phyloP scores from a whole-genome alignment of 2,329 filamentous ascomycete species.

The Aspergillus sp. region DNA sequence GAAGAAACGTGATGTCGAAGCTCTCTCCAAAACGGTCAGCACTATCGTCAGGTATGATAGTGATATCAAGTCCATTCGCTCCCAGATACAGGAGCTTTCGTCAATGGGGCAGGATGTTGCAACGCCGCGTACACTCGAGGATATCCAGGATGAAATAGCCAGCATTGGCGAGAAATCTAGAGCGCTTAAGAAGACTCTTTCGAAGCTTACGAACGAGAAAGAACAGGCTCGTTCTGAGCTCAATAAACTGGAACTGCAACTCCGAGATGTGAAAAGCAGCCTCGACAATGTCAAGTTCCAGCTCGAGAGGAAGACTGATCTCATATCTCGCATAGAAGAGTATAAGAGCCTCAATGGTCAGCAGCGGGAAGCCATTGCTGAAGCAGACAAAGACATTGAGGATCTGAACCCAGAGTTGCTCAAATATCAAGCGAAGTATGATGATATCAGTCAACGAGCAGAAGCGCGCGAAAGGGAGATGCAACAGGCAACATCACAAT shows the following conservation, averaged over 20 bases:
- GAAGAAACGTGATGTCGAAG: conserved; percentile 71
- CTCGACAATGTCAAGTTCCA: conserved; percentile 70
- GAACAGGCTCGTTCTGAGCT: conserved; percentile 70
- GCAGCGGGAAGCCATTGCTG: conserved; percentile 68
- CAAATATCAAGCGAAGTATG: conserved; percentile 72
- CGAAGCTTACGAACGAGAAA: conserved; percentile 67
- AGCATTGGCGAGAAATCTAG: conserved; percentile 67
- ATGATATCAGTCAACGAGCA: conserved; percentile 72
- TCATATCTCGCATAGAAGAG: conserved; percentile 71
- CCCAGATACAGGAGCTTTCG: conserved; percentile 72
- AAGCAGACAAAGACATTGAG: conserved; percentile 71
- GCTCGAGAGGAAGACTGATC: conserved; percentile 75
- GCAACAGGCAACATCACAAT: conserved; percentile 67
- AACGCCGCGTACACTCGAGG: conserved; percentile 69
- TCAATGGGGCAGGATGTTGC: conserved; percentile 71
- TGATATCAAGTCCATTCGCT: conserved; percentile 70
- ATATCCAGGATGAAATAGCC: conserved; percentile 77
- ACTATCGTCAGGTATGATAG: conserved; percentile 71
- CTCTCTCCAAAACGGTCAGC: conserved; percentile 71
- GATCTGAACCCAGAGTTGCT: conserved; percentile 72
- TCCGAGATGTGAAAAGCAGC: conserved; percentile 71
- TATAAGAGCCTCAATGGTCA: conserved; percentile 67
- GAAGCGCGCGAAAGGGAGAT: conserved; percentile 71
- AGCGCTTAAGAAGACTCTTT: conserved; percentile 61
- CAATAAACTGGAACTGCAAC: conserved; percentile 71